Base-by-base conservation (phyloP, 805 yeast genomes). In the Myxozyma udenii region DNA sequence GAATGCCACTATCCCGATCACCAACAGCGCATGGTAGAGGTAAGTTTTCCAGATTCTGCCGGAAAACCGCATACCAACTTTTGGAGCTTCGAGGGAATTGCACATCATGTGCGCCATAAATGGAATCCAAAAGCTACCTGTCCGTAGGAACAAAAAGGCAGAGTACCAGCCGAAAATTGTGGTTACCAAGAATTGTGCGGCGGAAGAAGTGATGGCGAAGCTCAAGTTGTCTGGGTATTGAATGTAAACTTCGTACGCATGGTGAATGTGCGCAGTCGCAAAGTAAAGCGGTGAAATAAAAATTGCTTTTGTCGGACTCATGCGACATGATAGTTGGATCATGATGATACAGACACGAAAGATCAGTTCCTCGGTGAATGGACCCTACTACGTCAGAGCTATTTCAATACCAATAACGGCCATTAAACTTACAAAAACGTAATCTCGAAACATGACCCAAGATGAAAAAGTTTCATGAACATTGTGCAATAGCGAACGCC, bases 211-310 rank as follows among this genome's bases (percentile, higher is more conserved):
- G 1, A 74, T 26, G 1, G 81, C 71, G 16, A 67, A 61, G 0
- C 54, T 33, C 2, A 70, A 16, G 2, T 71, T 64, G 1, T 62
- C 56, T 16, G 50, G 52, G 33, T 39, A 48, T 48, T 50, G 53
- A 36, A 55, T 48, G 55, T 72, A 72, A 40, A 76, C 58, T 48
- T 78, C 82, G 56, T 72, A 72, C 2, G 79, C 88, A 64, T 87
- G 95, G 63, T 87, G 91, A 21, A 84, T 44, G 67, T 87, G 96
- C 0, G 95, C 93, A 23, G 84, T 61, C 1, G 90, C 89, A 70
- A 87, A 87, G 50, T 80, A 73, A 5, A 80, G 61, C 1, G 95
- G 93, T 1, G 86, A 75, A 25, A 68, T 63, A 16, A 61, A 58
- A 0, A 78, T 64, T 19, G 45, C 51, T 11, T 45, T 71, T 54